Conservation (phyloP, 129 eudicot genomes). For the Flaveria bidentis region DNA sequence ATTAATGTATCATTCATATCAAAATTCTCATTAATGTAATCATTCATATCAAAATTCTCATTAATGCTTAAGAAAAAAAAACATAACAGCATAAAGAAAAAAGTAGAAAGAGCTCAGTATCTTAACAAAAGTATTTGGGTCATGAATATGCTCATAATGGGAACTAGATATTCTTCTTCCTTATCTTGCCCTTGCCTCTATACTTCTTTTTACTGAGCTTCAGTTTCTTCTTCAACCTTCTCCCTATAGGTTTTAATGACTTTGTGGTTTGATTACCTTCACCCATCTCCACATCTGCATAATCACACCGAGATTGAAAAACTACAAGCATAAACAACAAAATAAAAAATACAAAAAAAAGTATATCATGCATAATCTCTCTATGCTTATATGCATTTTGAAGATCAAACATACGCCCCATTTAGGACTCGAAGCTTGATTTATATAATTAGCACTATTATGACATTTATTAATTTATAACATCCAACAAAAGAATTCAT, state of each 20-base stretch:
- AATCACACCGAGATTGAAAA: not conserved
- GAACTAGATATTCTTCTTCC: conserved; percentile 50
- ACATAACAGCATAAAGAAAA: not conserved
- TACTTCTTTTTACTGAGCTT: conserved; percentile 58
- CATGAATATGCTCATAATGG: not conserved
- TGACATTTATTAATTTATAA: too few relatives aligned
- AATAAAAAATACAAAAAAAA: not conserved
- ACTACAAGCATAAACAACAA: not conserved
- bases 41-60: not conserved
- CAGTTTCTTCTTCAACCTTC: conserved; percentile 73
- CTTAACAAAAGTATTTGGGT: not conserved
- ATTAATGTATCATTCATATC: not conserved
- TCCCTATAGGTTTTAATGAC: conserved; percentile 62
- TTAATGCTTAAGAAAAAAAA: not conserved
- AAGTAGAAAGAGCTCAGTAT: not conserved
- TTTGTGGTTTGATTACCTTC: conserved; percentile 47
- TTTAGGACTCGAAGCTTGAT: too few relatives aligned
- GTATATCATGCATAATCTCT: not conserved
- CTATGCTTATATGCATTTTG: not conserved
- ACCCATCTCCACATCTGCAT: conserved; percentile 72
- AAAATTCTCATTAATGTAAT: not conserved
- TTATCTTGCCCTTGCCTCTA: conserved; percentile 74
- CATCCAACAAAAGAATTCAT: too few relatives aligned
- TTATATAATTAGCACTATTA: too few relatives aligned
- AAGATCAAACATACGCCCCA: not conserved